These are phyloP conservation scores for Geotrichum aggregatum DNA, from an alignment of 1,139 yeast genomes.

Conservation along the genomic window DNA sequence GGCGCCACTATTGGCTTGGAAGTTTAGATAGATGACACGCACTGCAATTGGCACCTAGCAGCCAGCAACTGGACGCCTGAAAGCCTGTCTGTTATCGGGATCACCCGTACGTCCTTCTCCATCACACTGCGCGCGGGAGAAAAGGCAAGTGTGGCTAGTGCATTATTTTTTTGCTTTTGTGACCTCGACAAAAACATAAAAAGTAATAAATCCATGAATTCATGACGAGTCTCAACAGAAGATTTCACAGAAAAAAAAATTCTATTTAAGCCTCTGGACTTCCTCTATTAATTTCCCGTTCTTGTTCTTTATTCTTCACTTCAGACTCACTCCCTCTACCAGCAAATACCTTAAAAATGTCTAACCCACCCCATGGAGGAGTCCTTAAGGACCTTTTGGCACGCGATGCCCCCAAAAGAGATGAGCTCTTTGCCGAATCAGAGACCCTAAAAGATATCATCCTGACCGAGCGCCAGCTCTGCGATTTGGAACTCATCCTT, in stretches of 20 bases:
- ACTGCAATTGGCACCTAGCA: no score
- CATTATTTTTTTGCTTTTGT: not conserved
- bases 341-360: slow-evolving; percentile 44
- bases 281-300: not conserved
- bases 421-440: slow-evolving; percentile 56
- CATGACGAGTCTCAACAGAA: no score
- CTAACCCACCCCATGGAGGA: slow-evolving; percentile 85
- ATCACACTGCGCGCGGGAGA: no score
- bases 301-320: not conserved
- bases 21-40: no score
- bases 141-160: not conserved
- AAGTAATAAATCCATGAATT: not conserved
- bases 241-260: not conserved
- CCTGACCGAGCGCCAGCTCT: slow-evolving; percentile 82
- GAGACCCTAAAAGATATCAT: slow-evolving; percentile 50
- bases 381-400: slow-evolving; percentile 75
- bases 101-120: no score
- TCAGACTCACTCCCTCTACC: not conserved
- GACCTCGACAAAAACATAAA: no score
- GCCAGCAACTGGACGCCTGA: no score
- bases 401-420: slow-evolving; percentile 66
- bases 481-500: slow-evolving; percentile 86
- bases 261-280: not conserved
- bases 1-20: no score
- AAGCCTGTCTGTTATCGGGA: no score